phyloP scores from a whole-genome alignment of 1,139 yeast genomes.

The Eremothecium cymbalariae region DNA sequence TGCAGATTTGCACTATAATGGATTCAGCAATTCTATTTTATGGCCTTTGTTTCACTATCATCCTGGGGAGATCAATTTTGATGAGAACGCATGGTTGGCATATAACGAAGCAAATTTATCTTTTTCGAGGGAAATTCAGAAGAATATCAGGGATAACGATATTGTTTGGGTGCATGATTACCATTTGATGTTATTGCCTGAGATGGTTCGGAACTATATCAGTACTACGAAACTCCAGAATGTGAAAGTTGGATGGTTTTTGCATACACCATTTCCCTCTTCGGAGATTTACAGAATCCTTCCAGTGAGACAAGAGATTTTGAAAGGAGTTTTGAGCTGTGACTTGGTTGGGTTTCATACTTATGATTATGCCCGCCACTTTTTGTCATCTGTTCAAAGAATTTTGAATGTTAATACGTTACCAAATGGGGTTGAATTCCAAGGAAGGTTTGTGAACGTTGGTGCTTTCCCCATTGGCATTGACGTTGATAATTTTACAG shows the following conservation, averaged over 20 bases:
- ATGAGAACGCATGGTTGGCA: conserved; percentile 97
- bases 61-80: conserved; percentile 98
- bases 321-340: conserved; percentile 86
- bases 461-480: conserved; percentile 99
- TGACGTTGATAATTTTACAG: conserved; percentile 83
- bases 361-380: conserved; percentile 99
- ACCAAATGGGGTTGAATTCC: conserved; percentile 83
- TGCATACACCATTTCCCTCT: conserved; percentile 97
- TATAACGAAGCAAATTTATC: conserved; percentile 85
- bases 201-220: conserved; percentile 62
- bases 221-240: conserved; percentile 36
- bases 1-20: conserved; percentile 95
- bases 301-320: conserved; percentile 89
- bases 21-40: conserved; percentile 81
- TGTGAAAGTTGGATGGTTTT: conserved; percentile 80
- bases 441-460: conserved; percentile 70
- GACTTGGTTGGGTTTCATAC: conserved; percentile 97
- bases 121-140: conserved; percentile 70
- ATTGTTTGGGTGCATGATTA: conserved; percentile 97
- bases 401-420: conserved; percentile 74
- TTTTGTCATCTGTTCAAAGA: conserved; percentile 82
- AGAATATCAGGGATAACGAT: conserved; percentile 71
- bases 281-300: conserved; percentile 91
- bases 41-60: conserved; percentile 99
- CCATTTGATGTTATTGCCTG: conserved; percentile 91